phyloP scores from a whole-genome alignment of 495 filamentous ascomycete genomes.

The Xeromyces bisporus region DNA sequence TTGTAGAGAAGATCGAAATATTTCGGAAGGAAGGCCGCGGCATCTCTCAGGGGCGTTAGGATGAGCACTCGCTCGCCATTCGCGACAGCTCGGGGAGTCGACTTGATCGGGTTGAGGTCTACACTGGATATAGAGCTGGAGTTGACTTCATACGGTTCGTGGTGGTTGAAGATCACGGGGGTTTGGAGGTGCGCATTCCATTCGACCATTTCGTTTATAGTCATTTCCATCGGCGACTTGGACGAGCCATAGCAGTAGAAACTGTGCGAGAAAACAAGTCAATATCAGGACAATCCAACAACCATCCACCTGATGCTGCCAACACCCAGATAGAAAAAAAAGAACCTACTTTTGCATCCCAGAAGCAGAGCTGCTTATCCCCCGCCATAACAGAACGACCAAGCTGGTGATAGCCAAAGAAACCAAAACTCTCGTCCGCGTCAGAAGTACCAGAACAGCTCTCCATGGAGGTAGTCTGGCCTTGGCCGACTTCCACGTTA shows the following conservation, averaged over 20 bases:
- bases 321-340: neutral
- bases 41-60: conserved; percentile 86
- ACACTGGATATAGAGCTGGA: conserved; percentile 57
- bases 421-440: conserved; percentile 63
- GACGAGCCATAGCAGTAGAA: conserved; percentile 95
- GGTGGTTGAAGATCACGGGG: conserved; percentile 90
- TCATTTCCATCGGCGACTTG: conserved; percentile 88
- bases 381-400: conserved; percentile 78
- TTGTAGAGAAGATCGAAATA: conserved; percentile 88
- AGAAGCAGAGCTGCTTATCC: conserved; percentile 59
- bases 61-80: conserved; percentile 88
- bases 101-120: conserved; percentile 72
- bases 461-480: conserved; percentile 66
- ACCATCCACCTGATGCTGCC: too few species aligned
- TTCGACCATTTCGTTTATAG: conserved; percentile 67
- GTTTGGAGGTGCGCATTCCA: conserved; percentile 84
- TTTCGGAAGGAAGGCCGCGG: conserved; percentile 57
- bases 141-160: conserved; percentile 72
- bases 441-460: conserved; percentile 59
- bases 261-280: conserved; percentile 27
- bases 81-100: conserved; percentile 54
- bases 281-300: conserved; percentile 12
- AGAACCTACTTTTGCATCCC: conserved; percentile 76
- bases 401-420: conserved; percentile 54
- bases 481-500: conserved; percentile 84